Conservation (phyloP, 2,329 filamentous ascomycete genomes). For the Pestalotiopsis sp. region DNA sequence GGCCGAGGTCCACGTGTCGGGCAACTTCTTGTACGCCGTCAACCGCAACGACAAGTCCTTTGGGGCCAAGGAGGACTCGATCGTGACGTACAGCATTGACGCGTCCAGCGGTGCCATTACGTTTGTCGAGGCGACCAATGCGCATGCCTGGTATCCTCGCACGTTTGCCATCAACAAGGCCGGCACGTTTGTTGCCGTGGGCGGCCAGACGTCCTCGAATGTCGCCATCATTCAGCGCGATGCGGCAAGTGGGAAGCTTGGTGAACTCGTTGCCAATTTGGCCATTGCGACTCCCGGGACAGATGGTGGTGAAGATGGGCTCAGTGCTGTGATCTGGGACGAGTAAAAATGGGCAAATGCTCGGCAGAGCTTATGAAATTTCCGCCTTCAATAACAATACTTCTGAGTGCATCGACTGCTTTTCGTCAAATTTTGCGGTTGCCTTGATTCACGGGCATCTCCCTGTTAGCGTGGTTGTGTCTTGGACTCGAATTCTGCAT, state of each 20-base stretch:
- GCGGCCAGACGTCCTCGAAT: slow-evolving; percentile 16
- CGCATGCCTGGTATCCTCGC: slow-evolving; percentile 13
- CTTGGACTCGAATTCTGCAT: no score
- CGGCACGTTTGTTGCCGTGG: slow-evolving; percentile 12
- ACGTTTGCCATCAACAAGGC: slow-evolving; percentile 15
- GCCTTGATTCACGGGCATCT: no score
- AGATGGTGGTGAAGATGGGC: slow-evolving; percentile 15
- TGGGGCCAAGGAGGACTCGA: slow-evolving; percentile 13
- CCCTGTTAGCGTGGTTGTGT: no score
- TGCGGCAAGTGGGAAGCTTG: slow-evolving; percentile 11
- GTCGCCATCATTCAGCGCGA: slow-evolving; percentile 12
- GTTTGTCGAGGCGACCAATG: slow-evolving; percentile 10
- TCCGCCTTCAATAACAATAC: not conserved
- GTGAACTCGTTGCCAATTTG: slow-evolving; percentile 13
- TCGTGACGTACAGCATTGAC: slow-evolving; percentile 12
- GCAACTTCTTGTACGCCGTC: slow-evolving; percentile 27
- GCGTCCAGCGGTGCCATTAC: slow-evolving; percentile 4
- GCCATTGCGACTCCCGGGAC: slow-evolving; percentile 14
- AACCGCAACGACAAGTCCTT: slow-evolving; percentile 16
- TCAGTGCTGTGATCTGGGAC: slow-evolving; percentile 16
- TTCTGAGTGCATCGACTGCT: no score
- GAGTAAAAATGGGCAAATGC: slow-evolving; percentile 7
- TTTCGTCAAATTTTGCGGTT: no score
- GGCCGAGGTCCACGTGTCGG: slow-evolving; percentile 54
- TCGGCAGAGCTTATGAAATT: not conserved